Evolutionary conservation across 2,329 filamentous ascomycete species (phyloP), one percentile per base, ranked within the genome.

Genomic region (Plectosphaerella sp.): DNA sequence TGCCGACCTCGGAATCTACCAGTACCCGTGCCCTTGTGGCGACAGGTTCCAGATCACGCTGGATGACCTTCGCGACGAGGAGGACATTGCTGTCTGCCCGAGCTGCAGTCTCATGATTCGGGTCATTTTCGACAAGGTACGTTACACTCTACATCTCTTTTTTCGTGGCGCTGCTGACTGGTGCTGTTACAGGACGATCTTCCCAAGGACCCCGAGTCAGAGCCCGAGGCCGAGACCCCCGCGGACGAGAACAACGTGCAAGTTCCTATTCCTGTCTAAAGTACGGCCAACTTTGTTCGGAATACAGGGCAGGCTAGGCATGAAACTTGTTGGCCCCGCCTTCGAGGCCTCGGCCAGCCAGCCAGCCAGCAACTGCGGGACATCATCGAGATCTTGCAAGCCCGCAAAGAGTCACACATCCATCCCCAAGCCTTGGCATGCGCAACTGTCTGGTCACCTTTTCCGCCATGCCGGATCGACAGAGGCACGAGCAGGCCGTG

Each of bases 101-200:
- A 97, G 92, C 67, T 99, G 94, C 72, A 97, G 92, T 69, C 75
- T 99, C 62, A 96, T 96, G 91, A 96, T 99, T 52, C 76, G 87
- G 53, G 92, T 99, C 14, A 95, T 99, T 46, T 99, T 91, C 62
- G 94, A 97, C 59, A 70, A 83, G 65, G 91, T 94, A 70, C 62
- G 86, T 62, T 45, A 18, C 41, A 4, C 11, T n/a, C 18, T 46
- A 5, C 2, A 2, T 25, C 14, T 5, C 5, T 24, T 3, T 3
- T 8, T n/a, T 22, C 16, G 41, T 43, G 1, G 1, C 25, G 18
- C 4, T 7, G 35, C 45, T 36, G 14, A 45, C 50, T 52, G 8
- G 48, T 48, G n/a, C 22, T 18, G 10, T 14, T 33, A 24, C 50
- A 78, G 75, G 71, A 76, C 50, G 72, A 76, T 51, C 58, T 78